Conservation (phyloP, 345 rosid genomes). For the Lumnitzera racemosa region DNA sequence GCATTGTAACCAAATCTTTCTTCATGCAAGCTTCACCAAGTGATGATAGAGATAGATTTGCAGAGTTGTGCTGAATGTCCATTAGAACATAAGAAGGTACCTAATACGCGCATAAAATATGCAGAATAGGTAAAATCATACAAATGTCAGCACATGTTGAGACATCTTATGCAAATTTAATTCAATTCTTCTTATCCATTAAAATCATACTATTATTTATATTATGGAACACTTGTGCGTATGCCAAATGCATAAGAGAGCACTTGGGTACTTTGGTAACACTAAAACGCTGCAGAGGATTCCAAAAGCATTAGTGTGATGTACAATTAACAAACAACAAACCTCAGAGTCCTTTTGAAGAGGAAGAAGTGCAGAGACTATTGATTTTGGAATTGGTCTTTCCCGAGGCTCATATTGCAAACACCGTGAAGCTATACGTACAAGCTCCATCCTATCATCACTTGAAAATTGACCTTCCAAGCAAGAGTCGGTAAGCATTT, state of each 20-base stretch:
- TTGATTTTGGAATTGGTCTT: constrained; percentile 65
- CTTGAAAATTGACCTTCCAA: constrained; percentile 75
- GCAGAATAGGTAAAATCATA: neutral
- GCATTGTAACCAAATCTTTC: constrained; percentile 73
- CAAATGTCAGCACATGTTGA: too few species aligned
- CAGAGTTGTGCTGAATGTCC: constrained; percentile 60
- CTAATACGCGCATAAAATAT: constrained; percentile 24
- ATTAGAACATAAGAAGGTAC: constrained; percentile 65
- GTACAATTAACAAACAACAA: constrained; percentile 5
- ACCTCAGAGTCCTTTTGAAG: constrained; percentile 86
- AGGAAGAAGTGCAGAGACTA: constrained; percentile 62
- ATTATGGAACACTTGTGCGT: too few species aligned
- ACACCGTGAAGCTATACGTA: constrained; percentile 72
- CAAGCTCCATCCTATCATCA: constrained; percentile 67
- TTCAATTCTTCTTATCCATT: too few species aligned
- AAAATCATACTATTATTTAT: too few species aligned
- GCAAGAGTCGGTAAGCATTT: constrained; percentile 79
- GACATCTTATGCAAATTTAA: too few species aligned
- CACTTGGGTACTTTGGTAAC: too few species aligned
- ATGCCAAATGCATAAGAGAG: too few species aligned
- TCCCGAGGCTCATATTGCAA: constrained; percentile 79
- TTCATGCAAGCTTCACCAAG: constrained; percentile 79
- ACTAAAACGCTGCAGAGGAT: too few species aligned
- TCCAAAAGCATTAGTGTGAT: neutral
- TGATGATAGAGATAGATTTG: constrained; percentile 56